Evolutionary conservation across 2,329 filamentous ascomycete genomes (phyloP), one percentile per base, ranked within the genome.

Genomic region (Fusarium sp.): DNA sequence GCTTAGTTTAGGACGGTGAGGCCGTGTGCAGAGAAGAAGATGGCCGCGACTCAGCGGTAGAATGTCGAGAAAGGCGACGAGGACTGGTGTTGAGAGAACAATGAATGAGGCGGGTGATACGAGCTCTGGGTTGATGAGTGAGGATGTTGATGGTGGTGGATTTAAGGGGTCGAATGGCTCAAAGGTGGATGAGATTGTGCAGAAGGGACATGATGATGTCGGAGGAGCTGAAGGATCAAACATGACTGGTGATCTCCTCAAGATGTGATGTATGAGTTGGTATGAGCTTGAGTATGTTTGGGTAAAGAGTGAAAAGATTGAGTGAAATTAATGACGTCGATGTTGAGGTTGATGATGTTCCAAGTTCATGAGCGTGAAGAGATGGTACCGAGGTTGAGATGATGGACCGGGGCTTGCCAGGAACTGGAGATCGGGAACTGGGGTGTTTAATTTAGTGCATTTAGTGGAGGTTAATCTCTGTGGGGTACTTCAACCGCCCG

Each of bases 21-120:
- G 80, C 45, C 96, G 89, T 14, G 95, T 93, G 62, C 92, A 94
- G 39, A 98, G 88, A 1, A 98, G 88, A 12, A 98, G 83, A 85
- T 98, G 96, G 3, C 95, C 95, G 2, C 87, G 87, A 0, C 93
- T 93, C 58, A 98, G 90, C 2, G 96, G 96, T 85, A 97, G 89
- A 79, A 98, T 98, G 84, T 98, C 96, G 77, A 98, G 88, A 83
- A 98, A 98, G 47, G 95, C 95, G 72, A 98, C 84, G 35, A 96
- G 90, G 70, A 91, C 82, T 3, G 90, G 90, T 2, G 94, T 96
- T 6, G 93, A 94, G 66, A 98, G 89, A 38, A 98, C 89, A 36
- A 98, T 79, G 78, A 90, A 91, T 24, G 89, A 84, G 17, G 86
- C 74, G 3, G 87, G 86, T 4, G 80, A 77, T 14, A 84, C 83